Evolutionary conservation across 495 filamentous ascomycete genomes (phyloP).

Genomic region (Podospora sp.): DNA sequence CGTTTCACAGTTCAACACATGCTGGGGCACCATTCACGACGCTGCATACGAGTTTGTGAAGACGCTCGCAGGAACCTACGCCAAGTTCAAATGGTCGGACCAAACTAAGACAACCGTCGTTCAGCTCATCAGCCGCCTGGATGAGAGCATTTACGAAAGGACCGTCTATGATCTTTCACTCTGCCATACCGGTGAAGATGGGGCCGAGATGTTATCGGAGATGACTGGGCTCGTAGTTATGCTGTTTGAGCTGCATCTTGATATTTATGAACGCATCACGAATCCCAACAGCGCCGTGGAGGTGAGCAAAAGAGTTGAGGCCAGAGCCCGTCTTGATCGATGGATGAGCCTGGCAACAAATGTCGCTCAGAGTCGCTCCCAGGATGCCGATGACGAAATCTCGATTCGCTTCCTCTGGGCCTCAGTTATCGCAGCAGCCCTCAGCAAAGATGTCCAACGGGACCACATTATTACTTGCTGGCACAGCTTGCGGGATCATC

Average conservation of each 20-base stretch:
- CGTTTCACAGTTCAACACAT: constrained; percentile 53
- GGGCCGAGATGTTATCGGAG: constrained; percentile 26
- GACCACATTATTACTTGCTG: constrained; percentile 83
- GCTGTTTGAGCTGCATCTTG: constrained; percentile 86
- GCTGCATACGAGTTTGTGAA: constrained; percentile 67
- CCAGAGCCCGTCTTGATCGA: constrained; percentile 69
- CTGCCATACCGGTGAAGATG: constrained; percentile 29
- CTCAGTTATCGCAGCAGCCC: constrained; percentile 71
- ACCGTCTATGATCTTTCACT: constrained; percentile 49
- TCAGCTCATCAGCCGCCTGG: constrained; percentile 65
- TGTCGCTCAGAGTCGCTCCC: constrained; percentile 50
- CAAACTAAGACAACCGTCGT: constrained; percentile 69
- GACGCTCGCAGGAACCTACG: constrained; percentile 63
- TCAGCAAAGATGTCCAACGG: constrained; percentile 66
- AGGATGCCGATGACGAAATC: constrained; percentile 47
- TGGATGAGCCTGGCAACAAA: constrained; percentile 76
- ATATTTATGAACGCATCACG: constrained; percentile 77
- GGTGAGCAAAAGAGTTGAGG: constrained; percentile 55
- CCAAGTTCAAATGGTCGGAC: constrained; percentile 68
- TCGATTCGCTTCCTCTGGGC: constrained; percentile 79
- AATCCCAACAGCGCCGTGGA: constrained; percentile 72
- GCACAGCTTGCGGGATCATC: constrained; percentile 60
- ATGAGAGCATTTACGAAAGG: constrained; percentile 67
- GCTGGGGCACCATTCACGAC: constrained; percentile 63
- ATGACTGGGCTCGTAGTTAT: constrained; percentile 68